Percentiles rank a stretch among this genome's conserved stretches.
phyloP scores from a whole-genome alignment of 495 filamentous ascomycete species.

The Cercophora scortea region DNA sequence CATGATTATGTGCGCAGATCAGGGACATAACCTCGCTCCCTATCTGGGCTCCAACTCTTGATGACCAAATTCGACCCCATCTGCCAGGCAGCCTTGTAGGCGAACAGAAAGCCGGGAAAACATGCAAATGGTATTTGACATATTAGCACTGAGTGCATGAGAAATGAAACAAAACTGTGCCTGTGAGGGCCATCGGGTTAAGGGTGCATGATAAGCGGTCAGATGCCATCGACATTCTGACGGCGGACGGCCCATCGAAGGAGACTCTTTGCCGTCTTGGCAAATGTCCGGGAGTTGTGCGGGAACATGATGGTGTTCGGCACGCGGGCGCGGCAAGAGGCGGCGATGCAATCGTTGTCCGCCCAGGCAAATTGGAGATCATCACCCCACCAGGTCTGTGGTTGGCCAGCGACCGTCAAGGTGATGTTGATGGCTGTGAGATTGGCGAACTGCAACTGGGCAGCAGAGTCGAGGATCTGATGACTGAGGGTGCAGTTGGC shows the following conservation, averaged over 20 bases:
- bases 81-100: conserved; percentile 1
- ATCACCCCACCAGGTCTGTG: conserved; percentile 34
- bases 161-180: conserved; percentile 11
- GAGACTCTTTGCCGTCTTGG: conserved; percentile 1
- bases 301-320: conserved; percentile 19
- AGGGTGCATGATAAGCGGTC: neutral
- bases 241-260: conserved; percentile 17
- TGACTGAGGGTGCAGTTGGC: conserved; percentile 26
- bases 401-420: conserved; percentile 16
- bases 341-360: conserved; percentile 30
- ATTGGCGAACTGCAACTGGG: conserved; percentile 19
- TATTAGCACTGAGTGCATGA: conserved; percentile 6
- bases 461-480: conserved; percentile 17
- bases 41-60: conserved; percentile 13
- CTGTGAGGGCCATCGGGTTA: neutral
- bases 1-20: conserved; percentile 14
- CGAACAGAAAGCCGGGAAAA: conserved; percentile 6
- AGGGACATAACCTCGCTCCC: conserved; percentile 10
- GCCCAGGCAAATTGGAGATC: conserved; percentile 36
- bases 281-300: neutral
- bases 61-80: conserved; percentile 4
- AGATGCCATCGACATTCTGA: neutral
- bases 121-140: conserved; percentile 19
- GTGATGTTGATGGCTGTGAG: conserved; percentile 32
- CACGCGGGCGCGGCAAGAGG: conserved; percentile 28